Evolutionary conservation across 2,329 filamentous ascomycete genomes (phyloP).

Genomic region (Colletotrichum endophyticum): DNA sequence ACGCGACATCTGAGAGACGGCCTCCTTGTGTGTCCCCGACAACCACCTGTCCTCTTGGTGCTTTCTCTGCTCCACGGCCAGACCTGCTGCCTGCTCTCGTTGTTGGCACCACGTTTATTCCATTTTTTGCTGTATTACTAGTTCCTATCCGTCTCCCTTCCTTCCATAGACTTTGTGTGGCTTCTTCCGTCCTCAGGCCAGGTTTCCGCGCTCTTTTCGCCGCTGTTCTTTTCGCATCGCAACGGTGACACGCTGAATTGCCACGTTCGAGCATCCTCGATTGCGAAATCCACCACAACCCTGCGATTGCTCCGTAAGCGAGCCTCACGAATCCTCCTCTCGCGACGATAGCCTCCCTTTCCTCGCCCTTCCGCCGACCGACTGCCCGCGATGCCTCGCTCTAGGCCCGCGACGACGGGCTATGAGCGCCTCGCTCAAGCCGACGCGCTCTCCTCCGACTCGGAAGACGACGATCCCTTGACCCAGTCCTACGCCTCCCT

Average conservation of each 20-base stretch:
- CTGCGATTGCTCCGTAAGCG: not conserved
- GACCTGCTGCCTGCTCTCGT: not conserved
- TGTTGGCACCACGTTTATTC: not conserved
- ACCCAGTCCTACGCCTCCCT: constrained; percentile 60
- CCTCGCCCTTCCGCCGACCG: not conserved
- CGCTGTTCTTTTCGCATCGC: not conserved
- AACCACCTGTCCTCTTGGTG: not conserved
- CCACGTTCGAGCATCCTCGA: not conserved
- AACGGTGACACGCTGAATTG: not conserved
- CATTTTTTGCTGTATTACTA: not conserved
- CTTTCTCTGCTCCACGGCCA: not conserved
- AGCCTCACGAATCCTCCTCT: not conserved
- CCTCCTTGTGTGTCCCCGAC: not conserved
- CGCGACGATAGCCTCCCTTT: not conserved
- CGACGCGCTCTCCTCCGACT: constrained; percentile 76
- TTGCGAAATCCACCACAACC: not conserved
- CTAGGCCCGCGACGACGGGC: constrained; percentile 75
- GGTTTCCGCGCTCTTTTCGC: not conserved
- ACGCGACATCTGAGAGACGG: constrained; percentile 4
- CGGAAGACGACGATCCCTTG: constrained; percentile 67
- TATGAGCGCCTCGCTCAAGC: constrained; percentile 87
- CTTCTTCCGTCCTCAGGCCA: not conserved
- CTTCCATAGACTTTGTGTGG: not conserved
- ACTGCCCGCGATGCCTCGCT: constrained; percentile 57
- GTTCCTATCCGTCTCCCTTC: not conserved